Evolutionary conservation across 805 yeast genomes (phyloP).

Genomic region (Blastobotrys attinorum): DNA sequence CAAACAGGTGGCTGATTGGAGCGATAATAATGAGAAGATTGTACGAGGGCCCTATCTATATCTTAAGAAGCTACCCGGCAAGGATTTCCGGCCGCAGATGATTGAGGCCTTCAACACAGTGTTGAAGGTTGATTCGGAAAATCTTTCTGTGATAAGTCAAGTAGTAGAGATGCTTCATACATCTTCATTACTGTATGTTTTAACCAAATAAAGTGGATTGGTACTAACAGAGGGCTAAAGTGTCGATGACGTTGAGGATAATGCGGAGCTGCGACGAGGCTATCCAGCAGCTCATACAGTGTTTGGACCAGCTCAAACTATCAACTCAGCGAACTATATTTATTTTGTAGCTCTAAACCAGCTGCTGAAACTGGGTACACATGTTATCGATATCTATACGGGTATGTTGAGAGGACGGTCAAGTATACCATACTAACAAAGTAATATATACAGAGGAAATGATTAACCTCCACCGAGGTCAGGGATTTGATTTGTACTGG

Average conservation of each 20-base stretch:
- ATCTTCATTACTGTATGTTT: slow-evolving; percentile 44
- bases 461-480: slow-evolving; percentile 79
- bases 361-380: slow-evolving; percentile 30
- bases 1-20: not conserved
- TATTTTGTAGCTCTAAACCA: slow-evolving; percentile 62
- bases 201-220: not conserved
- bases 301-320: slow-evolving; percentile 71
- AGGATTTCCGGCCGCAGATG: slow-evolving; percentile 43
- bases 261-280: slow-evolving; percentile 65
- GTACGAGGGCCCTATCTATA: slow-evolving; percentile 43
- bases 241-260: slow-evolving; percentile 87
- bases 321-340: slow-evolving; percentile 77
- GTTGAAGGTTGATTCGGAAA: slow-evolving; percentile 35
- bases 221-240: slow-evolving; percentile 6
- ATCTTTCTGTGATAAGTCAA: slow-evolving; percentile 35
- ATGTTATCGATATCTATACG: slow-evolving; percentile 6
- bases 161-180: slow-evolving; percentile 57
- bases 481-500: slow-evolving; percentile 86
- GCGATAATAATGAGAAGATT: slow-evolving; percentile 10
- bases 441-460: slow-evolving; percentile 58
- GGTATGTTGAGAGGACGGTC: slow-evolving; percentile 5
- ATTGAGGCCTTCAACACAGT: slow-evolving; percentile 48
- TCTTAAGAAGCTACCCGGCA: slow-evolving; percentile 45
- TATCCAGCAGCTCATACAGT: slow-evolving; percentile 68
- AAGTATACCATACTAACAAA: slow-evolving; percentile 12